These are phyloP conservation scores for Tolypocladium ovalisporum DNA, from an alignment of 2,329 filamentous ascomycete species.

Conservation along the genomic window DNA sequence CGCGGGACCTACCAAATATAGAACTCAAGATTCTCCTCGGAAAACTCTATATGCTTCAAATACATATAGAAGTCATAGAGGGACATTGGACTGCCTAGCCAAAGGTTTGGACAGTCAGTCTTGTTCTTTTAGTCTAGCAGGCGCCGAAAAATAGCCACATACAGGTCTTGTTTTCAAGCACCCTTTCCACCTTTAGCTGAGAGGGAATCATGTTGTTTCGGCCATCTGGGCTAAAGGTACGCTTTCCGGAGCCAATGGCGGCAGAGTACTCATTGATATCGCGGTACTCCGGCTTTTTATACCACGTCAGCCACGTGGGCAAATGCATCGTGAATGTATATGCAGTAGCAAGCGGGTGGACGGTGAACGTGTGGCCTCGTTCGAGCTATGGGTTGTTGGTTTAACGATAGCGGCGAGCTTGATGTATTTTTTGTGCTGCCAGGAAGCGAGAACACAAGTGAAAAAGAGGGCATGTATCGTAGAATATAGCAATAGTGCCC, in stretches of 20 bases:
- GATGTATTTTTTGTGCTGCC: background rate
- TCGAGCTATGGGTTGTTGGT: background rate
- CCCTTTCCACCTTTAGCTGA: constrained; percentile 28
- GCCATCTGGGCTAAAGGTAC: constrained; percentile 24
- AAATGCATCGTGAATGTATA: background rate
- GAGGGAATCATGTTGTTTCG: constrained; percentile 9
- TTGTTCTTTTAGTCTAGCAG: too few relatives aligned
- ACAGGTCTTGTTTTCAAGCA: constrained; percentile 38
- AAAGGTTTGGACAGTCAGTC: background rate
- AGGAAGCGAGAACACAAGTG: too few relatives aligned
- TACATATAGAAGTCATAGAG: constrained; percentile 41
- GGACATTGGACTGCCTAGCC: constrained; percentile 33
- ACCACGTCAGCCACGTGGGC: constrained; percentile 30
- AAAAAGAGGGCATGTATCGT: too few relatives aligned
- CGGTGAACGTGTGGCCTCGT: background rate
- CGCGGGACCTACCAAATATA: constrained; percentile 30
- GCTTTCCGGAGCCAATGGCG: constrained; percentile 20
- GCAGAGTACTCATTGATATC: constrained; percentile 34
- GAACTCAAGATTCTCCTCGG: constrained; percentile 37
- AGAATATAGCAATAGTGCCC: too few relatives aligned
- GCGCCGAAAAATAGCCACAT: background rate
- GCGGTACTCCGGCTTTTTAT: constrained; percentile 37
- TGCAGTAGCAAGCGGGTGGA: background rate
- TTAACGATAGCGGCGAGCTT: background rate
- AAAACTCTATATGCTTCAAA: constrained; percentile 37